phyloP scores from a whole-genome alignment of 495 filamentous ascomycete genomes.

The Aspergillus saccharolyticus region DNA sequence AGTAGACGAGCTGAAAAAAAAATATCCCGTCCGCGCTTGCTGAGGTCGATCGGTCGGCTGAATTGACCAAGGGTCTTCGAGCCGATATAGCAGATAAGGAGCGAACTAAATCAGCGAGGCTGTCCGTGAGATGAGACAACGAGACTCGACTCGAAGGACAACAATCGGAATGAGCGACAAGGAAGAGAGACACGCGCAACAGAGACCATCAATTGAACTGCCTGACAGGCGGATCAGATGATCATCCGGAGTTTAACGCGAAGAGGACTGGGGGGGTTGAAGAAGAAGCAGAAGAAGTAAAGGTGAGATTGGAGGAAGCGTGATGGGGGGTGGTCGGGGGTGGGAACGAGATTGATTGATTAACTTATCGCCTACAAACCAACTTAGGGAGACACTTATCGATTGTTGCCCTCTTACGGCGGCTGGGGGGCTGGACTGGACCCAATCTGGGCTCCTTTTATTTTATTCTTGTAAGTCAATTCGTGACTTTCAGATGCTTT shows the following conservation, averaged over 20 bases:
- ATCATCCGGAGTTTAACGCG: neutral
- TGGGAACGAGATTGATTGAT: neutral
- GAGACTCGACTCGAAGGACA: conserved; percentile 2
- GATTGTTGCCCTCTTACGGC: neutral
- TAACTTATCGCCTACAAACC: neutral
- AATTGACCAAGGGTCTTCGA: neutral
- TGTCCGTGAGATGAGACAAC: conserved; percentile 4
- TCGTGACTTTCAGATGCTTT: neutral
- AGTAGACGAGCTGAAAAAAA: neutral
- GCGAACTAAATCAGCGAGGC: conserved; percentile 14
- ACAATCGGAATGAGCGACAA: neutral
- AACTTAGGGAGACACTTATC: neutral
- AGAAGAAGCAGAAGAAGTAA: neutral
- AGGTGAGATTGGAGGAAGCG: conserved; percentile 8
- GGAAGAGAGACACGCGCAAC: neutral
- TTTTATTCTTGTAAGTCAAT: too few relatives aligned
- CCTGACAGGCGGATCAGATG: neutral
- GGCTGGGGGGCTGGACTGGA: neutral
- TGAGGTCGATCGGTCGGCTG: conserved; percentile 1
- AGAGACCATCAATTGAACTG: neutral
- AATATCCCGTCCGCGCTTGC: neutral
- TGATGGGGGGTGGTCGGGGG: conserved; percentile 3
- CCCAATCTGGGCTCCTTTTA: neutral
- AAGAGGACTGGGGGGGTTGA: neutral
- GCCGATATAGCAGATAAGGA: conserved; percentile 12